A percentile compares a stretch with the other conserved stretches of the same genome.
Evolutionary conservation across 108 stramenopile genomes (phyloP).

Genomic region (Cylindrotheca closterium): DNA sequence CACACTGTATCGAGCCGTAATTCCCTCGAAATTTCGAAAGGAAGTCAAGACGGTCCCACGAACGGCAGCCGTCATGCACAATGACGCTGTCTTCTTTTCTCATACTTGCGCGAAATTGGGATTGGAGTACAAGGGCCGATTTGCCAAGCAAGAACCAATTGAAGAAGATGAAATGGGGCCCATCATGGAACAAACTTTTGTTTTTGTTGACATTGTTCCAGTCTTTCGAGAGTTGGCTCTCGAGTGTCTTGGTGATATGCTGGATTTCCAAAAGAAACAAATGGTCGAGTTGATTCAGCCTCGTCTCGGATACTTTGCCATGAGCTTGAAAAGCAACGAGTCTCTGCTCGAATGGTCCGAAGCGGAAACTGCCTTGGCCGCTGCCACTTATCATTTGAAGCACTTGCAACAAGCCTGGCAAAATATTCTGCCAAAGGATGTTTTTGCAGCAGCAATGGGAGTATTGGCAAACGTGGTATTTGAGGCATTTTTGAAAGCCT

Average conservation of each 20-base stretch:
- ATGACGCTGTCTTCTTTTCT: conserved; percentile 75
- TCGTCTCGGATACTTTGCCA: conserved; percentile 48
- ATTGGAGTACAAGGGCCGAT: conserved; percentile 70
- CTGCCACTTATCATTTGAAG: conserved; percentile 67
- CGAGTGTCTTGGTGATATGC: conserved; percentile 64
- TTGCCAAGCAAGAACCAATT: conserved; percentile 11
- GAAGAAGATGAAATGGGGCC: conserved; percentile 39
- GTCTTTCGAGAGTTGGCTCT: conserved; percentile 80
- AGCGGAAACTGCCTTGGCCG: conserved; percentile 74
- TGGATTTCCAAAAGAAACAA: conserved; percentile 67
- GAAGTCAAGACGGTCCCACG: conserved; percentile 73
- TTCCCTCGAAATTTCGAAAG: conserved; percentile 56
- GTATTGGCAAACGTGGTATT: conserved; percentile 70
- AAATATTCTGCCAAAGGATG: conserved; percentile 48
- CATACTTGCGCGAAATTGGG: conserved; percentile 74
- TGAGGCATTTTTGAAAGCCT: conserved; percentile 53
- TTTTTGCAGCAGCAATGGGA: conserved; percentile 64
- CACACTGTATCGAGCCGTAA: conserved; percentile 75
- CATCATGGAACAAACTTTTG: conserved; percentile 55
- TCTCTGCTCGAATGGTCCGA: conserved; percentile 80
- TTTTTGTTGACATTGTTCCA: conserved; percentile 86
- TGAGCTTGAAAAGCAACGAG: conserved; percentile 64
- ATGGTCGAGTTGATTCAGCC: conserved; percentile 58
- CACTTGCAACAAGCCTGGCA: conserved; percentile 76
- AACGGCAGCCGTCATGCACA: conserved; percentile 80